Evolutionary conservation across 2,329 filamentous ascomycete genomes (phyloP), one percentile per base, ranked within the genome.

Genomic region (Aureobasidium namibiae): DNA sequence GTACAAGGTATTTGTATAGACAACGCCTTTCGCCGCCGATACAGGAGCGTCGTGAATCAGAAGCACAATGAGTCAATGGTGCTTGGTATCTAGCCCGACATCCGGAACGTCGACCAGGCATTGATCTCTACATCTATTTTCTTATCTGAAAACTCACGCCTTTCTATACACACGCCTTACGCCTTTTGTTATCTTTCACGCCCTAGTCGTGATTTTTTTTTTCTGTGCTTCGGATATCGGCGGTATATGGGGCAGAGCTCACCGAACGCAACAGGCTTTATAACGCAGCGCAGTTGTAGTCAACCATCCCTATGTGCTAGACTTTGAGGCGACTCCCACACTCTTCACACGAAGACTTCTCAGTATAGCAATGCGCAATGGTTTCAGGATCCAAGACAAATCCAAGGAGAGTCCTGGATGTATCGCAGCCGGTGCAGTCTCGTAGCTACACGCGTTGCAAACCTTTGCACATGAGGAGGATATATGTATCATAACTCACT

Each of bases 161-260:
- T 10, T 31, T 53, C 6, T 8, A 18, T 16, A 10, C 7, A 21
- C 24, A 39, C 36, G 49, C 49, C 49, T 53, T 53, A 41, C 49
- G 49, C 49, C 49, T 53, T 53, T 18, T 41, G 36, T 53, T 53
- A 53, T 53, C 49, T 21, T 21, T n/a, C 49, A 53, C 48, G 48
- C 48, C 49, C 49, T 26, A 13, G 13, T 13, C 13, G 21, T 2
- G 14, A 29, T 14, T 26, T 53, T 53, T 53, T 53, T 26, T 29
- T 18, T 41, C 24, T 31, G 21, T 41, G 24, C 48, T 13, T 49
- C 48, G 48, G 48, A 23, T n/a, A 24, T 33, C 21, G 18, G 33
- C 48, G 33, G 21, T 18, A 21, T 26, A 26, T 8, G 6, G 38
- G 33, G 33, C 18, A 33, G 23, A 52, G 14, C 14, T 10, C 21